Percentiles rank a stretch among this genome's conserved stretches.
These are phyloP conservation scores for Parafenestella ontariensis DNA, from an alignment of 2,329 filamentous ascomycete genomes.

Conservation along the genomic window DNA sequence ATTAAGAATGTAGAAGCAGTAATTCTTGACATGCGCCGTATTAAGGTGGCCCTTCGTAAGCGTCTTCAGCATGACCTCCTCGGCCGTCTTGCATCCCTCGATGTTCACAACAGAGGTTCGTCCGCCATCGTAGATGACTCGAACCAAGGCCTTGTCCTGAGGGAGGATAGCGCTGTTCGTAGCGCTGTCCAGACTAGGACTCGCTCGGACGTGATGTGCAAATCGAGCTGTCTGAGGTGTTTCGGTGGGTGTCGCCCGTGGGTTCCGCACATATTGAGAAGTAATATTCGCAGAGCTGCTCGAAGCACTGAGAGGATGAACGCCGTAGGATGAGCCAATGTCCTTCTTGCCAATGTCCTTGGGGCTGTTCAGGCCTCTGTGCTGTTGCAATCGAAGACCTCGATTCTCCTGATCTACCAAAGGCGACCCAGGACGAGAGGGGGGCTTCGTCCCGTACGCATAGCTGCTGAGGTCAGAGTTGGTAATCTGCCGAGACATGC, in stretches of 20 bases:
- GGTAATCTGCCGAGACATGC: constrained; percentile 56
- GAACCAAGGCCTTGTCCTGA: constrained; percentile 84
- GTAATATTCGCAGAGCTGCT: constrained; percentile 56
- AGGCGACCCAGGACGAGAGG: constrained; percentile 76
- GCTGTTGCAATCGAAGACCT: constrained; percentile 63
- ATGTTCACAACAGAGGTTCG: constrained; percentile 95
- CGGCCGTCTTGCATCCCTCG: constrained; percentile 86
- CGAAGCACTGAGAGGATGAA: constrained; percentile 60
- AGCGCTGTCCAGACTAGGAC: constrained; percentile 84
- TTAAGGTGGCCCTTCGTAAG: constrained; percentile 86
- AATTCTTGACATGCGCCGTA: constrained; percentile 91
- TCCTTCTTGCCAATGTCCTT: constrained; percentile 62
- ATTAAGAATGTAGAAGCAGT: constrained; percentile 93
- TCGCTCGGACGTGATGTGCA: constrained; percentile 75
- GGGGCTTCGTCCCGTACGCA: constrained; percentile 58
- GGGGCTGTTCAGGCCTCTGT: constrained; percentile 64
- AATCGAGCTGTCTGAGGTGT: constrained; percentile 67
- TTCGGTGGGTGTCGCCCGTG: constrained; percentile 66
- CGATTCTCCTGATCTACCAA: constrained; percentile 64
- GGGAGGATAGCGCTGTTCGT: constrained; percentile 79
- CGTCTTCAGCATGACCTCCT: constrained; percentile 90
- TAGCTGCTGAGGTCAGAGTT: constrained; percentile 53
- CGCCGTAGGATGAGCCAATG: constrained; percentile 60
- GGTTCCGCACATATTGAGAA: constrained; percentile 53
- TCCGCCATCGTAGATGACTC: constrained; percentile 90